Percentiles rank a stretch among this genome's conserved stretches.
Evolutionary conservation across 441 rosid genomes (phyloP).

Genomic region (Populus hybrid): DNA sequence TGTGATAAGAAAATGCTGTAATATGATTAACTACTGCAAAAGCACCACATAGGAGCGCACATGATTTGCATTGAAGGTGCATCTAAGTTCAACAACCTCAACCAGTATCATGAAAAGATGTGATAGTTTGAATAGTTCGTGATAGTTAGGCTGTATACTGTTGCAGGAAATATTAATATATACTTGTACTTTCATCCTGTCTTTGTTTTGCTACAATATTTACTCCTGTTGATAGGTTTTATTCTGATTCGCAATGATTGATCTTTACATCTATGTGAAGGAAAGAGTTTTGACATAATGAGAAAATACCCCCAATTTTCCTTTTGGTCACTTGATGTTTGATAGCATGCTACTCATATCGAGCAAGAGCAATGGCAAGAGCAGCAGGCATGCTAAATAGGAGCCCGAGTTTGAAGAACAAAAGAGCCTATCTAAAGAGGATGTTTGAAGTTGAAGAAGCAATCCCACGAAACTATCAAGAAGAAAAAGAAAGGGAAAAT

Average conservation of each 20-base stretch:
- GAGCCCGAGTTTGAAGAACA: neutral
- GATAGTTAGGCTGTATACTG: neutral
- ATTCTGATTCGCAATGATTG: neutral
- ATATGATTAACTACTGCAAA: neutral
- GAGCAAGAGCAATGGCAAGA: neutral
- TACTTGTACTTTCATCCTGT: neutral
- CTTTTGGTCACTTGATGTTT: neutral
- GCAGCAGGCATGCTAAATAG: neutral
- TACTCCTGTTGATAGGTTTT: neutral
- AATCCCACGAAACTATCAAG: neutral
- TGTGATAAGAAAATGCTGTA: neutral
- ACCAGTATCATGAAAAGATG: neutral
- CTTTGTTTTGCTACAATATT: neutral
- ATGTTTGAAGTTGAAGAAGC: neutral
- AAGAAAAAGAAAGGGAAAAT: too few species aligned
- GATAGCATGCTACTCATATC: neutral
- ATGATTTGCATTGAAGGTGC: neutral
- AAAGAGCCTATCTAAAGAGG: neutral
- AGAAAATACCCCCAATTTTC: neutral
- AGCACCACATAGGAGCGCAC: neutral
- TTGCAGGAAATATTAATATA: neutral
- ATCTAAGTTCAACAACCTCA: neutral
- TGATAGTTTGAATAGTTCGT: neutral
- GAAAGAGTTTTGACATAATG: neutral
- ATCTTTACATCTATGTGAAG: neutral